Evolutionary conservation across 75 land plant genomes (phyloP), one percentile per base, ranked within the genome.

Genomic region (Pinus albicaulis): DNA sequence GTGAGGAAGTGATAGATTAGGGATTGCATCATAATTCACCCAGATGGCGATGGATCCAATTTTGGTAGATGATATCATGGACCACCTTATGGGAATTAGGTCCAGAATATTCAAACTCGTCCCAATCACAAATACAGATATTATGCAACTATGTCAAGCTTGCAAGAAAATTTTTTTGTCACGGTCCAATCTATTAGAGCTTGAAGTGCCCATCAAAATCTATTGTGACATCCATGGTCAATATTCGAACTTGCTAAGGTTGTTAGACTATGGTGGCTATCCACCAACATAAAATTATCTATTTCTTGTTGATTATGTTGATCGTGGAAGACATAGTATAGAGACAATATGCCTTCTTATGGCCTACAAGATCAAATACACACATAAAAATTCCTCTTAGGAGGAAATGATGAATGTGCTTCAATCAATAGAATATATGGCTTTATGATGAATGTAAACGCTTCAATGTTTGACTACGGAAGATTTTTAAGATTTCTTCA

Each of bases 381-480:
- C 94, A 2, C 90, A 1, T 1, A 0, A 92, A 78, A 91, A 86
- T 91, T 89, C 64, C 84, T 89, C 55, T 55, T 92, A 20, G 83
- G 92, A 75, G 95, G 95, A 38, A 91, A 91, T 74, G 89, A 92
- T 75, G 93, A 91, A 66, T 91, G 92, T 74, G 92, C 95, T 58
- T 92, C 95, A 55, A 92, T 92, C 68, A 92, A 92, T 76, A 79
- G 89, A 34, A 92, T 89, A 75, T 92, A 92, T 78, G 94, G 94
- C 20, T 92, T 79, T 92, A 92, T 86, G 94, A 92, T 83, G 94
- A 92, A 71, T 92, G 94, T 61, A 92, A 92, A 70, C 79, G 94
- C 38, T 93, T 93, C 78, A 93, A 92, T 82, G 89, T 93, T 58
- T 79, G 92, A 64, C 83, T 93, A 55, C 91, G 96, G 96, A 93